Base-by-base conservation (phyloP, 805 yeast genomes). In the Zygosaccharomyces rouxii region DNA sequence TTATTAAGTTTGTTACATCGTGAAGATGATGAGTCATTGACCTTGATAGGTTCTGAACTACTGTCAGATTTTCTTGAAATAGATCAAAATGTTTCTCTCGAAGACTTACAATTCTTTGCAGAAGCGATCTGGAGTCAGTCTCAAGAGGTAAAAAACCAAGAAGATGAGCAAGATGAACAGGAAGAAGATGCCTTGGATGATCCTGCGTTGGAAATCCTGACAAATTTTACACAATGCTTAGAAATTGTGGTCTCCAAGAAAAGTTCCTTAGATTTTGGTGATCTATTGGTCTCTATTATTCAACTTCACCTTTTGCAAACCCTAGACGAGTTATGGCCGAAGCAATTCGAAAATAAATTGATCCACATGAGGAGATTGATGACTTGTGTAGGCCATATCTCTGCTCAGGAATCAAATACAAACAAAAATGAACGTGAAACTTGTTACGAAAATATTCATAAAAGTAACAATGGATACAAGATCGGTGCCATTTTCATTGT, bases 291-390 rank as follows among this genome's bases (percentile, higher is more conserved):
- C 1, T 38, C 51, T 2, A 16, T 35, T n/a, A 47, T 62, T 1
- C 67, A 63, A 42, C 45, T 22, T 3, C 44, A 43, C 6, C 39
- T 64, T 22, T 44, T 63, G 9, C 30, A 38, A 7, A 14, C 62
- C 1, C 44, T 65, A 10, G 55, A 56, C 3, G 35, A 26, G 3
- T 44, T 63, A 28, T 38, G 44, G 13, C 31, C 41, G 0, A 63
- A 59, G 37, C 48, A 46, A n/a, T 62, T 62, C 21, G 48, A 52
- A 5, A 61, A 63, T 42, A 66, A 60, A 35, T 48, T 67, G 21
- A 66, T 67, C n/a, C 46, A 58, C 1, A 57, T 63, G 62, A 59
- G 71, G 53, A 53, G 69, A 33, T 23, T 64, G 4, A 50, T 55
- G 5, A 52, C 63, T 3, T 46, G 56, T 5, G 37, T 58, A 26